Percentiles rank a stretch among this genome's conserved stretches.
Conservation (phyloP, 305 asterid species). For the Ajuga reptans region DNA sequence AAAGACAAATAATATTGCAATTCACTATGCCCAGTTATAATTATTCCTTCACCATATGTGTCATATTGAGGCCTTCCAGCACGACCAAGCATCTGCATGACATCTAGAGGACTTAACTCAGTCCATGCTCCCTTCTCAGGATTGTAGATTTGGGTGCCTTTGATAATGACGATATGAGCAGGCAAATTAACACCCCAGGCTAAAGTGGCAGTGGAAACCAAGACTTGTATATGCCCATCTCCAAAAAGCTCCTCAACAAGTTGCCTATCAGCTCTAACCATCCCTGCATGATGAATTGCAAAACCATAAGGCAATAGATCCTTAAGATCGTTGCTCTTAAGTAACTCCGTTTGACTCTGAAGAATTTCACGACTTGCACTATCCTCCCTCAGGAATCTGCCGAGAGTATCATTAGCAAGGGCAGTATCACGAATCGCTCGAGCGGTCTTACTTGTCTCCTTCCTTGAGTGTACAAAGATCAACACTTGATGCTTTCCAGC, state of each 20-base stretch:
- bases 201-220: constrained; percentile 92
- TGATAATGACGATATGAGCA: constrained; percentile 87
- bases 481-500: constrained; percentile 95
- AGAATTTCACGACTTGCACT: constrained; percentile 88
- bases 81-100: constrained; percentile 99
- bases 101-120: constrained; percentile 88
- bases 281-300: constrained; percentile 95
- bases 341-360: constrained; percentile 70
- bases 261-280: constrained; percentile 86
- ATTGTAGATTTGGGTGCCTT: constrained; percentile 87
- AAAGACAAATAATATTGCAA: constrained; percentile 72
- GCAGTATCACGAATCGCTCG: constrained; percentile 84
- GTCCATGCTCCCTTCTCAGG: constrained; percentile 99
- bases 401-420: constrained; percentile 73
- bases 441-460: constrained; percentile 92
- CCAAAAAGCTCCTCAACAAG: constrained; percentile 89
- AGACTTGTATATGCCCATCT: constrained; percentile 72
- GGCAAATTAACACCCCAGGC: constrained; percentile 99
- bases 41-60: constrained; percentile 85
- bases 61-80: constrained; percentile 99
- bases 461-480: constrained; percentile 88
- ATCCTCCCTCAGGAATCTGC: constrained; percentile 78
- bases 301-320: constrained; percentile 85
- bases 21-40: constrained; percentile 83
- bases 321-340: constrained; percentile 82